Evolutionary conservation across 2,329 filamentous ascomycete species (phyloP), one percentile per base, ranked within the genome.

Genomic region (Ophiocordyceps unilateralis): DNA sequence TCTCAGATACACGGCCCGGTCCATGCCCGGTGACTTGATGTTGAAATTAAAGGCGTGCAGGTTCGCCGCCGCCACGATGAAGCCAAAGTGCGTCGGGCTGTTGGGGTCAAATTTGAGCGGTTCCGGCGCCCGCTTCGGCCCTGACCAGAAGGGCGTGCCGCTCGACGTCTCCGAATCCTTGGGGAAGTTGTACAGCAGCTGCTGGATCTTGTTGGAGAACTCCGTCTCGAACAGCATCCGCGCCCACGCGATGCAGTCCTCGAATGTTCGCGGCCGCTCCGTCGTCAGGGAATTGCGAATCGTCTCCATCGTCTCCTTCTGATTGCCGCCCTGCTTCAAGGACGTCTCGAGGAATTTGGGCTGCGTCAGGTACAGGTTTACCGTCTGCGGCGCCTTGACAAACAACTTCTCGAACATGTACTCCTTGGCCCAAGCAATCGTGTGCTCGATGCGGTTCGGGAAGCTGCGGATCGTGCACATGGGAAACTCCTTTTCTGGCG

Each of bases 381-480:
- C 89, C 30, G 87, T 83, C 63, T 96, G 87, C 0, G 91, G 83
- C 26, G 87, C 87, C 53, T 89, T 91, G 52, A 93, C 87, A 54
- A 96, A 98, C 51, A 81, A 86, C 23, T 80, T 81, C 65, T 96
- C 87, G 64, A 98, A 98, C 50, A 94, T 74, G 53, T 67, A 64
- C 60, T 96, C 91, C 55, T 93, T 85, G 34, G 88, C 81, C 91
- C 91, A 98, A 3, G 91, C 91, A 59, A 98, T 98, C 1, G 91
- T 96, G 63, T 98, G 91, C 65, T 98, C 88, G 54, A 98, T 98
- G 55, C 82, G 82, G 70, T 98, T 98, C 46, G 91, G 91, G 70
- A 98, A 98, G 63, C 88, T 95, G 57, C 85, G 78, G 48, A 98
- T 73, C 5, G 91, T 96, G 62, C 91, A 98, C 88, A 96, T 96